Base-by-base conservation (phyloP, 306 rosid species). In the Hippophae gyantsensis region DNA sequence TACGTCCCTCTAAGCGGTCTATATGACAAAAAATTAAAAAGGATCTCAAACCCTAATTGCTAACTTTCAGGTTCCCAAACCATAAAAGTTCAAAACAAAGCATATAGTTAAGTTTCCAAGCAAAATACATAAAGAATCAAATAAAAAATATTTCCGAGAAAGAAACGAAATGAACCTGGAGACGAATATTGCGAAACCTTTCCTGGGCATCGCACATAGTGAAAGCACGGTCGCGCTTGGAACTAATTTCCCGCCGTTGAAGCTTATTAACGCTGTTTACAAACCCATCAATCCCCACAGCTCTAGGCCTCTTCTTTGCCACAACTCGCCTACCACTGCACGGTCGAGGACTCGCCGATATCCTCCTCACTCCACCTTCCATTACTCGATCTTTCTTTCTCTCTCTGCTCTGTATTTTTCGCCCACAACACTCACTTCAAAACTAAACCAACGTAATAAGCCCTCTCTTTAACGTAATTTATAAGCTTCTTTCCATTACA, bases 121-220 rank as follows among this genome's bases (percentile, higher is more conserved):
- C 38, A 32, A 32, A 0, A 32, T 32, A 32, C 38, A 32, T 32
- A 4, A 32, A 32, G 38, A 32, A 32, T 32, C 38, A 4, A 32
- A 32, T 32, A 43, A 12, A 54, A 13, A 10, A 43, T 41, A 43
- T 43, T 32, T 13, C 5, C 2, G 13, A 13, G 13, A 62, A 48
- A 23, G 58, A 41, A 44, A 10, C 7, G 50, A 52, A 48, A 18
- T 13, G 3, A 32, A 83, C 89, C 86, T 74, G 71, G 62, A 89
- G 79, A 27, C 92, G 87, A 72, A 89, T 89, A 66, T 85, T 79
- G 60, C 90, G 89, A 64, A 89, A 89, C 67, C 87, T 74, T 69
- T 89, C 92, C 57, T 79, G 82, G 7, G 92, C 85, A 71, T 84
- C 81, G 71, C 84, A 65, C 70, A 88, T 73, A 42, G 84, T 76